Conservation (phyloP, 768 basidiomycete species). For the Suillus americanus region DNA sequence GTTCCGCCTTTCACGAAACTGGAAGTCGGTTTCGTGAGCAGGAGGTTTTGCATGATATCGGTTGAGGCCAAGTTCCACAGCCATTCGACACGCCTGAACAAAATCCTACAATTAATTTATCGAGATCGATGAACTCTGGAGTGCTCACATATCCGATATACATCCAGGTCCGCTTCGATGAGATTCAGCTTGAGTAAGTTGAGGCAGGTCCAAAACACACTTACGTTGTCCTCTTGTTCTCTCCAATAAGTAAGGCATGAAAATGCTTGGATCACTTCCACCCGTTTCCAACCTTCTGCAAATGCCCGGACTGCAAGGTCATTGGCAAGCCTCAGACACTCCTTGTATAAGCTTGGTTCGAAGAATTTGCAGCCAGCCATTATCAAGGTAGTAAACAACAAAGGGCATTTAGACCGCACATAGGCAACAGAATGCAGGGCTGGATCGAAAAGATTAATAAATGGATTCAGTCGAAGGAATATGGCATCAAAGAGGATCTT, state of each 20-base stretch:
- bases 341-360: constrained; percentile 62
- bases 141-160: constrained; percentile 79
- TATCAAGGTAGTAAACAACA: constrained; percentile 82
- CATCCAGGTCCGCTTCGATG: constrained; percentile 72
- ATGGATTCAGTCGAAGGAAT: constrained; percentile 83
- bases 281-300: constrained; percentile 71
- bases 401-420: constrained; percentile 75
- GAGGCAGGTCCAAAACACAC: constrained; percentile 21
- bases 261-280: constrained; percentile 89
- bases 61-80: constrained; percentile 80
- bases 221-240: constrained; percentile 80
- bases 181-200: constrained; percentile 14
- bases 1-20: constrained; percentile 75
- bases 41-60: constrained; percentile 59
- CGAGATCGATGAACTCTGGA: neutral
- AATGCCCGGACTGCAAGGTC: constrained; percentile 79
- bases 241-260: constrained; percentile 89
- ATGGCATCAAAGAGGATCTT: constrained; percentile 74
- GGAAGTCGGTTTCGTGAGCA: constrained; percentile 59
- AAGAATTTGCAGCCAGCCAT: constrained; percentile 88
- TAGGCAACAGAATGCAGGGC: constrained; percentile 78
- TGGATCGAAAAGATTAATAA: constrained; percentile 88
- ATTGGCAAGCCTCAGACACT: constrained; percentile 70
- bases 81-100: constrained; percentile 79
- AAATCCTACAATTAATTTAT: constrained; percentile 1